Evolutionary conservation across 169 alveolate genomes (phyloP), one percentile per base, ranked within the genome.

Genomic region (Eimeria falciformis): DNA sequence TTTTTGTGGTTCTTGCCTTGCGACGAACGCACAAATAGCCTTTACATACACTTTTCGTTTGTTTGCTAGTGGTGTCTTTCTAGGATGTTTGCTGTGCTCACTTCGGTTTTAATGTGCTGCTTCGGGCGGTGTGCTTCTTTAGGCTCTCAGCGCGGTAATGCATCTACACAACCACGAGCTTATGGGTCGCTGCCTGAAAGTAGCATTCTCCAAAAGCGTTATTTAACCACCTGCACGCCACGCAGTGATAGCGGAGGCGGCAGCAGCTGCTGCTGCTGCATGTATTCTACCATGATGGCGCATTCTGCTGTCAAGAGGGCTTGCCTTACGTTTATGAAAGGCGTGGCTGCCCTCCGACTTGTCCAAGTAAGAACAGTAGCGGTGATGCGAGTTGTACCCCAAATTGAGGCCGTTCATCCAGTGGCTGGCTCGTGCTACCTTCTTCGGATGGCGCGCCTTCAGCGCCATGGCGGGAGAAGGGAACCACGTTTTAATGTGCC

Each of bases 121-220:
- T 12, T 12, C 62, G 62, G 23, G 62, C 23, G 62, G 62, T 50
- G 62, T 50, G 18, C 62, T 0, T 89, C 25, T 82, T 3, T 92
- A 95, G 96, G 95, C 96, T 45, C 66, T 95, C 1, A 87, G 91
- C 29, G 95, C 96, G 18, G 73, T 94, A 77, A 93, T 95, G 96
- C 91, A 95, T 50, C 94, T 95, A 29, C 96, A 95, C 90, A 95
- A 95, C 66, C 75, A 69, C 56, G 87, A 93, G 50, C 77, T 95
- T 55, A 91, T 92, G 65, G 94, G 92, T 40, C 84, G 96, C 62
- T 56, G 56, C 62, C 94, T 95, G 33, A 95, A 95, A 79, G 94
- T 95, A 18, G 95, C 96, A 0, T 95, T 82, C 82, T 94, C 96
- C 40, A 95, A 95, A 90, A 90, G 81, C 14, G 93, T 90, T 27